Conservation (phyloP, 306 rosid genomes). For the Trifolium dubium region DNA sequence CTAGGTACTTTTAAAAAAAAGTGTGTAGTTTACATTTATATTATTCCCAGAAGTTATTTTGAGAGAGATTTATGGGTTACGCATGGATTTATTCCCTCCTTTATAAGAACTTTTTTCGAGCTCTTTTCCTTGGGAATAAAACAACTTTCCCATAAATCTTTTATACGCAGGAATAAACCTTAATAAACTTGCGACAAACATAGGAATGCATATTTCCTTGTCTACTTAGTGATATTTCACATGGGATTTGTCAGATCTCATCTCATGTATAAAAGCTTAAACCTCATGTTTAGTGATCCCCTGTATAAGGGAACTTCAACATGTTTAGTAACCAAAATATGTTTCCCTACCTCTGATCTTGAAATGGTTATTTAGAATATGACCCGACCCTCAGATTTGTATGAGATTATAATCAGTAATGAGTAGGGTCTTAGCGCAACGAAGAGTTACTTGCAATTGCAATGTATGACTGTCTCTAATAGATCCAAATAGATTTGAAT, state of each 20-base stretch:
- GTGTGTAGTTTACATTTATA: too few relatives aligned
- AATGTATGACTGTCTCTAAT: background rate
- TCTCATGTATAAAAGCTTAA: conserved; percentile 25
- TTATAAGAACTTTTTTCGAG: too few relatives aligned
- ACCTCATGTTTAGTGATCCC: conserved; percentile 5
- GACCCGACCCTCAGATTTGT: conserved; percentile 15
- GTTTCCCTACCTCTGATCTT: background rate
- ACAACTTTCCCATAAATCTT: too few relatives aligned
- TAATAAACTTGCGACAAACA: too few relatives aligned
- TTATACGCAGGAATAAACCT: too few relatives aligned
- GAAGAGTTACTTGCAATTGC: background rate
- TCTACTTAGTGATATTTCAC: background rate
- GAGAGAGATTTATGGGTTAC: too few relatives aligned
- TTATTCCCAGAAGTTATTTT: too few relatives aligned
- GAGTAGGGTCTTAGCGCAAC: background rate
- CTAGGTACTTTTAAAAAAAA: too few relatives aligned
- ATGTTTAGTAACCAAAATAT: background rate
- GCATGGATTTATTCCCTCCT: too few relatives aligned
- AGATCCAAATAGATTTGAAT: background rate
- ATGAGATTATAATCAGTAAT: background rate
- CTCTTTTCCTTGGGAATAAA: too few relatives aligned
- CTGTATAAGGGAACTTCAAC: conserved; percentile 16
- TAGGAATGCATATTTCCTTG: background rate
- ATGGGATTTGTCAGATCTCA: background rate
- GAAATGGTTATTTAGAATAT: conserved; percentile 20